Base-by-base conservation (phyloP, 2,329 filamentous ascomycete genomes). In the Epichloe brachyelytri region DNA sequence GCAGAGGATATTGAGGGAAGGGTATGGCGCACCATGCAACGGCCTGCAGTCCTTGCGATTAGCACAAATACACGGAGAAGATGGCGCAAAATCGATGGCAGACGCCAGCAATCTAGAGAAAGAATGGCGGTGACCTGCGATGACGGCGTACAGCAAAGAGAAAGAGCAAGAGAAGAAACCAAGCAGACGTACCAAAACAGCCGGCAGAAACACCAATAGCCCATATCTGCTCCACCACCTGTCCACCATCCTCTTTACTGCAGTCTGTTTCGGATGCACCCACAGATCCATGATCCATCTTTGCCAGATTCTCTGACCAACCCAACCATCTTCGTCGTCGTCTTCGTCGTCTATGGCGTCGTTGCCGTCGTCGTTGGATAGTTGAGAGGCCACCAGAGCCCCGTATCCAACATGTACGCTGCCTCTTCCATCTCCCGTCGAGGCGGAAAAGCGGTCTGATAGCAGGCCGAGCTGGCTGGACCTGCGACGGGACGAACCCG, bases 21-120 rank as follows among this genome's bases (percentile, higher is more conserved):
- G 82, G 82, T 45, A 85, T 59, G 3, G 81, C 76, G 59, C 80
- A 83, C 82, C 82, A 85, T 12, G 71, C 71, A 48, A 84, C 74
- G 34, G 79, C 77, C 78, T 81, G 54, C 17, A 55, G 4, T 20
- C 4, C 17, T 26, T 17, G 33, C 15, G n/a, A 37, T 50, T 34
- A 47, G 48, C 19, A 15, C 44, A 15, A 40, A 38, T 6, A 38
- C 7, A 43, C 8, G 3, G 17, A 43, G 40, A 10, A 30, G 30
- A 30, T 30, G 26, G 26, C 8, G 26, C 26, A 30, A 30, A 3
- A 10, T 30, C 3, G 26, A 10, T 30, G 8, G 26, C 26, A 30
- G 26, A 30, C 8, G 26, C 26, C 39, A 19, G 12, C 17, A 12
- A 8, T 12, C 17, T 19, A 22, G 30, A 17, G 37, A 20, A 17